Evolutionary conservation across 257 asterid species (phyloP).

Genomic region (Salvia miltiorrhiza): DNA sequence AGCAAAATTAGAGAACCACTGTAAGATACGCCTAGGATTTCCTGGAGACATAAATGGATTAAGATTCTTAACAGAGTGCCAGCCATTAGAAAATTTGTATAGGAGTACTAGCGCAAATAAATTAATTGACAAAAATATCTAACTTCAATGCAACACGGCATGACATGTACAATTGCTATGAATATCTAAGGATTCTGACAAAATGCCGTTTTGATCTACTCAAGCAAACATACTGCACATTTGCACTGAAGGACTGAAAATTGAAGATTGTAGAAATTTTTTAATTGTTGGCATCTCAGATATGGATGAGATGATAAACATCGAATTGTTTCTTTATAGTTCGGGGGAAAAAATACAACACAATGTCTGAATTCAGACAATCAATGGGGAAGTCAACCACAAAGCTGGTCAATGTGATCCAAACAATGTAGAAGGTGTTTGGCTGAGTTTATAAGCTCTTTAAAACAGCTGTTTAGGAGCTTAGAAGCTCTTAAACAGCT

Average conservation of each 20-base stretch:
- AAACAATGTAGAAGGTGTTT: no score
- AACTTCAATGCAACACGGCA: background rate
- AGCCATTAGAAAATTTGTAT: background rate
- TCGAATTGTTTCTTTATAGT: background rate
- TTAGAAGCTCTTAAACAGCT: no score
- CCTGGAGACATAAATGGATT: slow-evolving; percentile 47
- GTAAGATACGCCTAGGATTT: slow-evolving; percentile 61
- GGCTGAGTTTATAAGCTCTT: no score
- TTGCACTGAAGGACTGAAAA: background rate
- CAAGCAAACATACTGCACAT: background rate
- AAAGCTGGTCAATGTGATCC: slow-evolving; percentile 5
- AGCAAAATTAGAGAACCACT: slow-evolving; percentile 87
- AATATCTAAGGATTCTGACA: background rate
- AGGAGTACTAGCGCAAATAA: background rate
- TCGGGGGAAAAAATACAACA: background rate
- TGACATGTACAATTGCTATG: background rate
- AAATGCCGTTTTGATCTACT: background rate
- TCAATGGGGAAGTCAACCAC: background rate
- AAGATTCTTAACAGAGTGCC: background rate
- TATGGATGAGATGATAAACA: background rate
- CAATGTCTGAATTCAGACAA: slow-evolving; percentile 5
- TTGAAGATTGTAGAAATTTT: background rate
- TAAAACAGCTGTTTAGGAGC: no score
- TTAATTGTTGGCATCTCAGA: background rate
- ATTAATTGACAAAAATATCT: background rate